These are phyloP conservation scores for Akanthomyces lecanii DNA, from an alignment of 2,329 filamentous ascomycete genomes.

Conservation along the genomic window DNA sequence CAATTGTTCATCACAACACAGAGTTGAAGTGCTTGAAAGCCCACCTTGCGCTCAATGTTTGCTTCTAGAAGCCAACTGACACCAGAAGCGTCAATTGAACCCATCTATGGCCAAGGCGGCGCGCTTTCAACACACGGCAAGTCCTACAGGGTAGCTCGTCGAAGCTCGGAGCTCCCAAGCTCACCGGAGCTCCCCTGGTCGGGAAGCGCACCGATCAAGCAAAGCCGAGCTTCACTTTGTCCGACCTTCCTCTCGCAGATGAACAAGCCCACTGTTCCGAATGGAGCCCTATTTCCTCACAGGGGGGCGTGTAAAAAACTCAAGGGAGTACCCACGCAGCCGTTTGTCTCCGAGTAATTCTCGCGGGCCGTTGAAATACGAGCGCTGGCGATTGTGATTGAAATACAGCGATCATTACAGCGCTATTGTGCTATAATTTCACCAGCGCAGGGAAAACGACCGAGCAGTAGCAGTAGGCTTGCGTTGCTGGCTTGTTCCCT, in stretches of 20 bases:
- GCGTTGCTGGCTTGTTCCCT: neutral
- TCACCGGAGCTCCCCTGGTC: neutral
- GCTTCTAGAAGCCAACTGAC: neutral
- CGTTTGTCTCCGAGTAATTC: neutral
- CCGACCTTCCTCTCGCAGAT: neutral
- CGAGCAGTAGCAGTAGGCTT: neutral
- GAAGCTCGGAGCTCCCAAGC: neutral
- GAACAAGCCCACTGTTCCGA: neutral
- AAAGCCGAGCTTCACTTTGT: constrained; percentile 1
- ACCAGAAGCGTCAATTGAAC: neutral
- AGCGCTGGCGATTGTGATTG: neutral
- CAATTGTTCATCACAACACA: neutral
- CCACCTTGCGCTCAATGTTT: neutral
- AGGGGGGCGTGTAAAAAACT: neutral
- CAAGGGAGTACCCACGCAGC: neutral
- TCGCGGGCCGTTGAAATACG: constrained; percentile 7
- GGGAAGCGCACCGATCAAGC: neutral
- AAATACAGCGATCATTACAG: neutral
- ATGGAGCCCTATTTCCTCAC: neutral
- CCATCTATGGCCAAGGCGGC: neutral
- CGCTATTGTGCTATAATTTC: neutral
- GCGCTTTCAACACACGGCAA: neutral
- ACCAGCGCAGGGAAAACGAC: too few relatives aligned
- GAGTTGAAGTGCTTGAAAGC: neutral
- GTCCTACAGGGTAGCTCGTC: neutral